Evolutionary conservation across 1,284 basidiomycete species (phyloP), one percentile per base, ranked within the genome.

Genomic region (Boletellus deceptivus): DNA sequence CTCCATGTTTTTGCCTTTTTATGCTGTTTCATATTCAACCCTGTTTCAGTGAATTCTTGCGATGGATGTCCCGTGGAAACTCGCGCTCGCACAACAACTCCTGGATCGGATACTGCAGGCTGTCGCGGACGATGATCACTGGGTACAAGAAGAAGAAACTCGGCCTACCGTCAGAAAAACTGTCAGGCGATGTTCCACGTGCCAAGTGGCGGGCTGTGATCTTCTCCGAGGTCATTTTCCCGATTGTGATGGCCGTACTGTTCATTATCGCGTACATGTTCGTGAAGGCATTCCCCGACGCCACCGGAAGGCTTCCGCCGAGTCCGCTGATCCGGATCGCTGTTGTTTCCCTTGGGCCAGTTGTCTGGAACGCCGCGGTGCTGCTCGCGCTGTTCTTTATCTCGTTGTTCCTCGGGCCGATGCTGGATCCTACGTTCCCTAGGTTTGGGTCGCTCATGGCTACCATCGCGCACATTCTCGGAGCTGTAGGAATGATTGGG

Each of bases 51-150:
- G 94, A 98, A 74, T 97, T 94, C 76, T 74, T 98, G 59, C 82
- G 94, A 58, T 98, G 94, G 94, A 97, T 98, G 93, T 94, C 87
- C 46, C 84, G 94, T 56, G 94, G 94, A 53, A 98, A 98, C 73
- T 96, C 93, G 46, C 81, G 92, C 20, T 91, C 92, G n/a, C 94
- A 97, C 72, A 90, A 83, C 65, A 98, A 96, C 72, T 96, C 93
- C 5, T 98, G 94, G 94, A 95, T 97, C 57, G 94, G 94, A 0
- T 98, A 97, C 72, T 98, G 94, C 70, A 89, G 94, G 52, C 75
- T 98, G 50, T 93, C 92, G 31, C 82, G 94, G 54, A 98, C 94
- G 10, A 89, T 93, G 80, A 94, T 98, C 67, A 98, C 94, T 40
- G 94, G 94, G 34, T 97, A 93, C 84, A 98, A 97, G 82, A 92